Evolutionary conservation across 305 asterid genomes (phyloP).

Genomic region (Solanum hybrid): DNA sequence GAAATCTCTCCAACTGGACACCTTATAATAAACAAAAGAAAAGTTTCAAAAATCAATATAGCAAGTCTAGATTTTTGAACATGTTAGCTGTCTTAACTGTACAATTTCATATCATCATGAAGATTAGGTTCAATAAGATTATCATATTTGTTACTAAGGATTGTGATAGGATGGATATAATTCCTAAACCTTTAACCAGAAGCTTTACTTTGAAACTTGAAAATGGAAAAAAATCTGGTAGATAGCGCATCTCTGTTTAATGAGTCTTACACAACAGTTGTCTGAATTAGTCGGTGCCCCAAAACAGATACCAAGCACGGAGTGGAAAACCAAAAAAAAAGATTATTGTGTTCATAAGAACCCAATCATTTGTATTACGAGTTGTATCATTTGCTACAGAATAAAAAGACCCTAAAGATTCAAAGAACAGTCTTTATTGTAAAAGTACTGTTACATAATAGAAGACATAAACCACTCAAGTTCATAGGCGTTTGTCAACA

Average conservation of each 20-base stretch:
- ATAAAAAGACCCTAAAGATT: background rate
- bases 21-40: slow-evolving; percentile 31
- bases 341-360: background rate
- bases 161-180: background rate
- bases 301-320: background rate
- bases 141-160: background rate
- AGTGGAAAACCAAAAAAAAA: background rate
- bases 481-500: background rate
- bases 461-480: background rate
- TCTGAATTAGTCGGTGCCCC: background rate
- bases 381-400: background rate
- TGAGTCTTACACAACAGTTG: background rate
- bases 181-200: background rate
- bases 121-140: background rate
- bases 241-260: background rate
- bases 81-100: background rate
- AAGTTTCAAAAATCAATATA: background rate
- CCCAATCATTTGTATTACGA: background rate
- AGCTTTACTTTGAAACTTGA: background rate
- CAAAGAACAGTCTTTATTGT: background rate
- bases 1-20: slow-evolving; percentile 98
- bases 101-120: background rate
- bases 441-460: too few species aligned
- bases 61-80: background rate
- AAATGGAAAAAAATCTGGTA: background rate